Evolutionary conservation across 768 basidiomycete species (phyloP).

Genomic region (Crassisporium funariophilum): DNA sequence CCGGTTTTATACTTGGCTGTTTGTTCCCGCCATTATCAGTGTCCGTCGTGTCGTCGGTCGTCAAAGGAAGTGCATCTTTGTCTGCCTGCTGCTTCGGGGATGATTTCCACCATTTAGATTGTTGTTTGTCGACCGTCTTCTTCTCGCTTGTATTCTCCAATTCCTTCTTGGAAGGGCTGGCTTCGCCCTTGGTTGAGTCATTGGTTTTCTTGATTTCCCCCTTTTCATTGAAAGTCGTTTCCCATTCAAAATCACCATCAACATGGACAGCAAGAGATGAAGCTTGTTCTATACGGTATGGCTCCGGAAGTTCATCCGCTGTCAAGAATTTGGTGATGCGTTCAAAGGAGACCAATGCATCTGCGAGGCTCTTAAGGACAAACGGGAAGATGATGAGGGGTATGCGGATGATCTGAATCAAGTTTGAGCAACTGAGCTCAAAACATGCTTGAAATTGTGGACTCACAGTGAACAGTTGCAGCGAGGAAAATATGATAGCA

Average conservation of each 20-base stretch:
- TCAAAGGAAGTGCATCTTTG: conserved; percentile 2
- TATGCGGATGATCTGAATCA: conserved; percentile 51
- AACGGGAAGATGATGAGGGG: conserved; percentile 62
- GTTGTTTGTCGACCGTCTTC: conserved; percentile 17
- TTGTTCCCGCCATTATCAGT: conserved; percentile 11
- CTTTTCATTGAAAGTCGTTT: conserved; percentile 32
- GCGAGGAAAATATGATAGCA: conserved; percentile 55
- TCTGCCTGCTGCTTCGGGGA: conserved; percentile 10
- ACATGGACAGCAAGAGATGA: conserved; percentile 44
- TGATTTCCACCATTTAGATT: conserved; percentile 3
- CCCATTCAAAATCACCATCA: conserved; percentile 57
- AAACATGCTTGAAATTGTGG: neutral
- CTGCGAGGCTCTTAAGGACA: conserved; percentile 47
- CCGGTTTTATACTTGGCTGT: conserved; percentile 12
- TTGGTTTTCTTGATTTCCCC: conserved; percentile 19
- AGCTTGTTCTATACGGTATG: conserved; percentile 44
- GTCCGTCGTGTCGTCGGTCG: conserved; percentile 7
- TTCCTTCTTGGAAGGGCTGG: conserved; percentile 9
- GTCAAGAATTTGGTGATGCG: conserved; percentile 51
- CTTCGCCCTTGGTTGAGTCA: conserved; percentile 10
- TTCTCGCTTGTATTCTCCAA: conserved; percentile 11
- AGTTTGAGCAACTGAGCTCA: neutral
- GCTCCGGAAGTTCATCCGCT: conserved; percentile 55
- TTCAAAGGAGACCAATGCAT: conserved; percentile 50
- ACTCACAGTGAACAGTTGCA: conserved; percentile 61